A percentile compares a stretch with the other conserved stretches of the same genome.
Conservation (phyloP, 164 flowering plant species). For the Vitis amurensis region DNA sequence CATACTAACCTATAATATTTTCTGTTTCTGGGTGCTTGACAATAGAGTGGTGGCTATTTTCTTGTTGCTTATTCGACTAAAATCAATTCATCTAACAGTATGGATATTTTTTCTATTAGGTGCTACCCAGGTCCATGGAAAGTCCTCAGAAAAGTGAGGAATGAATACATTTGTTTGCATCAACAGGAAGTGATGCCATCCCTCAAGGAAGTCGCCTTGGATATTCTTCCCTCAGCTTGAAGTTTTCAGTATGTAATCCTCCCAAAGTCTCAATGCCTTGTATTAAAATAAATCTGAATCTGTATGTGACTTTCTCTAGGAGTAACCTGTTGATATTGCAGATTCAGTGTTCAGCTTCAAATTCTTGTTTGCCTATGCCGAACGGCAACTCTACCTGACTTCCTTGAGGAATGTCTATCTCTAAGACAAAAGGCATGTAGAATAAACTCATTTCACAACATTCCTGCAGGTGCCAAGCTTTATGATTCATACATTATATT, state of each 20-base stretch:
- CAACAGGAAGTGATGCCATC: slow-evolving; percentile 84
- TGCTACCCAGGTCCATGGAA: slow-evolving; percentile 93
- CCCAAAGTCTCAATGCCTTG: not conserved
- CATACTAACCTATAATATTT: not conserved
- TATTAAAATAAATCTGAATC: not conserved
- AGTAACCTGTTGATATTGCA: not conserved
- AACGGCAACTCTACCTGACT: too few species aligned
- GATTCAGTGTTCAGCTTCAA: too few species aligned
- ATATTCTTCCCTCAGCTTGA: slow-evolving; percentile 75
- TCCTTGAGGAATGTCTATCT: too few species aligned
- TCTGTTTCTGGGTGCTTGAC: not conserved
- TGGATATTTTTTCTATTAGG: slow-evolving; percentile 28
- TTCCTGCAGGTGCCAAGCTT: too few species aligned
- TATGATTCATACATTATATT: too few species aligned
- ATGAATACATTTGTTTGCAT: slow-evolving; percentile 61
- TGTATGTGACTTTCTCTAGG: not conserved
- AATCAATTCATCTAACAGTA: not conserved
- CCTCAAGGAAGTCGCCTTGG: slow-evolving; percentile 85
- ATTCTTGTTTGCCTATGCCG: too few species aligned
- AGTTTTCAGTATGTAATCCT: not conserved
- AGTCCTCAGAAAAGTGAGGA: slow-evolving; percentile 61
- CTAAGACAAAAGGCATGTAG: too few species aligned
- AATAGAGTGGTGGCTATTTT: not conserved
- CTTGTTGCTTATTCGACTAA: not conserved
- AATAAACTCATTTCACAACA: too few species aligned